A percentile compares a stretch with the other conserved stretches of the same genome.
Conservation (phyloP, 805 yeast species). For the Sporopachydermia lactativora region DNA sequence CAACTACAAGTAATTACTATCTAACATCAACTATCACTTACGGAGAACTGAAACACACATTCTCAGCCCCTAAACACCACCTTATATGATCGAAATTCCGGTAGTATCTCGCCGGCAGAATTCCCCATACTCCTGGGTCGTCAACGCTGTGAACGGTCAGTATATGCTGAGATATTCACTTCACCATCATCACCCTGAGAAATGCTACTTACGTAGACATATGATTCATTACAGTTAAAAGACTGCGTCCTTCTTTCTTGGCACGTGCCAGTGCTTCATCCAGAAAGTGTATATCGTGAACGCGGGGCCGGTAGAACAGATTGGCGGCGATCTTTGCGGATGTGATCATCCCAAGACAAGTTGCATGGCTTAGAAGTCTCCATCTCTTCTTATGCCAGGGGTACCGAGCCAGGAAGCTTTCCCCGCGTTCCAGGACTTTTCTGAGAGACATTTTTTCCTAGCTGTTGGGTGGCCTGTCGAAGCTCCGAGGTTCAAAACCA, state of each 20-base stretch:
- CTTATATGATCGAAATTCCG: constrained; percentile 52
- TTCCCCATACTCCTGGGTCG: constrained; percentile 85
- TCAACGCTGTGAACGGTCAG: constrained; percentile 35
- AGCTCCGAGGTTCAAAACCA: neutral
- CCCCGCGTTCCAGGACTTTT: constrained; percentile 59
- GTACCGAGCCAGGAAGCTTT: constrained; percentile 47
- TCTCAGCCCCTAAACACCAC: constrained; percentile 93
- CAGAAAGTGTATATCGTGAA: constrained; percentile 48
- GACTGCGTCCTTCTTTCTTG: constrained; percentile 51
- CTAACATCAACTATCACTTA: constrained; percentile 22
- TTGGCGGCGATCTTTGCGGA: constrained; percentile 48
- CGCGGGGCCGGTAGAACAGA: constrained; percentile 46
- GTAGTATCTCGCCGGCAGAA: constrained; percentile 60
- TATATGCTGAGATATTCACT: neutral
- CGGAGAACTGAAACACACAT: constrained; percentile 62
- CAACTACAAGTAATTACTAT: neutral
- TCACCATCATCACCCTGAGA: no score
- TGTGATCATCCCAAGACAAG: constrained; percentile 52
- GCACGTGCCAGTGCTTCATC: constrained; percentile 53
- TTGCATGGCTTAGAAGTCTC: constrained; percentile 54
- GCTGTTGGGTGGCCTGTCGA: neutral
- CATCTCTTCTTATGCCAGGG: constrained; percentile 48
- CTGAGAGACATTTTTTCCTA: constrained; percentile 42
- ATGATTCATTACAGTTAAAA: constrained; percentile 84
- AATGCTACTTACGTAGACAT: constrained; percentile 41